Base-by-base conservation (phyloP, 2,329 filamentous ascomycete genomes). In the Hypomyces rosellus region DNA sequence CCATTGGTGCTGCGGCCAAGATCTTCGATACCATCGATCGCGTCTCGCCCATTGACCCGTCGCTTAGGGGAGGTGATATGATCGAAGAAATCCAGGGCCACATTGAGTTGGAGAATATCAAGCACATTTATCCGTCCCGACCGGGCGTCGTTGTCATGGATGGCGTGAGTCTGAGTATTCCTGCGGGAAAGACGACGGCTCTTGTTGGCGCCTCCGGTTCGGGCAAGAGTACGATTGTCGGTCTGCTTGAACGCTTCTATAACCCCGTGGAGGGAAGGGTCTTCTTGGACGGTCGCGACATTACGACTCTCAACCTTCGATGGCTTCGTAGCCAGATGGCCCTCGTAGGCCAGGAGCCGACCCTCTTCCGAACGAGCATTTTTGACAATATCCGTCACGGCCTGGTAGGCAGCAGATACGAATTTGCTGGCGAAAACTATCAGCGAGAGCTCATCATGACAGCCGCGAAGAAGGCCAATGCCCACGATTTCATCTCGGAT, bases 271-370 rank as follows among this genome's bases (percentile, higher is more conserved):
- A 80, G 33, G 93, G 92, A 22, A 70, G 78, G 16, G 83, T 97
- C 1, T 77, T 84, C 51, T 74, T 99, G 13, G 92, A 97, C 64
- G 92, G 88, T 8, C 82, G 85, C 57, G 86, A 95, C 64, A 83
- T 96, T 49, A 82, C 81, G 60, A 85, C 76, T 1, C 74, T 97
- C 46, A 97, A 97, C 63, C 77, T 97, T 34, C 82, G 83, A 45
- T 97, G 92, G 92, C 73, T 97, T 54, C 85, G 93, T 50, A 89
- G 92, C 64, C 89, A 96, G 60, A 90, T 99, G 61, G 85, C 91
- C 1, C 76, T 97, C 3, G 93, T 99, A 50, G 89, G 88, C 55
- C 93, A 97, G 65, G 93, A 99, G 62, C 92, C 92, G 2, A 85
- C 89, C 0, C 78, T 97, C 0, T 99, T 97, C 65, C 85, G 85